Evolutionary conservation across 1,284 basidiomycete species (phyloP).

Genomic region (Fomitopsis palustris): DNA sequence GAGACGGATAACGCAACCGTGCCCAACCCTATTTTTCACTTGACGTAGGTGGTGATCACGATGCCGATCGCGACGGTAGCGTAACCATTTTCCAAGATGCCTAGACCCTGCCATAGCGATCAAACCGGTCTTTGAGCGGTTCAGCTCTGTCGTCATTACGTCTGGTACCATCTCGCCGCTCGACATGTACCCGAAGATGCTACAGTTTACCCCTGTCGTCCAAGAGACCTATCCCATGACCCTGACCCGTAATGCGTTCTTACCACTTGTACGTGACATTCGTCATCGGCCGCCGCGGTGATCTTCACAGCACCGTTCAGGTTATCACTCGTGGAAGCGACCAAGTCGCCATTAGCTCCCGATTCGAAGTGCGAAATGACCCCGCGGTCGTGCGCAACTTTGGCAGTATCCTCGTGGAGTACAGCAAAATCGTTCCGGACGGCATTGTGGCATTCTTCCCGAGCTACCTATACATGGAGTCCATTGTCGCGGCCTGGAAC

Average conservation of each 20-base stretch:
- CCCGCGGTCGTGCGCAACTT: constrained; percentile 99
- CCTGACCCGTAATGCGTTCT: constrained; percentile 92
- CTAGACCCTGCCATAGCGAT: constrained; percentile 98
- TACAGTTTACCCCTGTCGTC: constrained; percentile 96
- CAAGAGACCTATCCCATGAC: constrained; percentile 99
- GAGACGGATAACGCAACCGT: constrained; percentile 99
- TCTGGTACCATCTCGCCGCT: constrained; percentile 98
- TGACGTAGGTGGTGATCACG: constrained; percentile 69
- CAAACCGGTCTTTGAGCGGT: constrained; percentile 97
- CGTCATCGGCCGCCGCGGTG: background rate
- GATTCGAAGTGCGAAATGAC: constrained; percentile 99
- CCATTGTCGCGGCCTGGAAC: constrained; percentile 99
- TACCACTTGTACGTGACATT: constrained; percentile 75
- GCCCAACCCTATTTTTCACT: constrained; percentile 98
- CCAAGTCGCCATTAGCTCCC: constrained; percentile 98
- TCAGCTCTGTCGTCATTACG: constrained; percentile 98
- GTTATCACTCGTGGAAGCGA: constrained; percentile 98
- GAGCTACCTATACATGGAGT: constrained; percentile 99
- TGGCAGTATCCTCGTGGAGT: constrained; percentile 96
- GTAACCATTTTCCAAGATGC: constrained; percentile 54
- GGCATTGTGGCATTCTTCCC: constrained; percentile 99
- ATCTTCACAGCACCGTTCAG: constrained; percentile 34
- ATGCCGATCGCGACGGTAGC: background rate
- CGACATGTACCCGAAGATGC: constrained; percentile 99
- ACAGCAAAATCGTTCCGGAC: constrained; percentile 96